Percentiles rank a stretch among this genome's conserved stretches.
phyloP scores from a whole-genome alignment of 2,329 filamentous ascomycete genomes.

The Microsporum ferrugineum region DNA sequence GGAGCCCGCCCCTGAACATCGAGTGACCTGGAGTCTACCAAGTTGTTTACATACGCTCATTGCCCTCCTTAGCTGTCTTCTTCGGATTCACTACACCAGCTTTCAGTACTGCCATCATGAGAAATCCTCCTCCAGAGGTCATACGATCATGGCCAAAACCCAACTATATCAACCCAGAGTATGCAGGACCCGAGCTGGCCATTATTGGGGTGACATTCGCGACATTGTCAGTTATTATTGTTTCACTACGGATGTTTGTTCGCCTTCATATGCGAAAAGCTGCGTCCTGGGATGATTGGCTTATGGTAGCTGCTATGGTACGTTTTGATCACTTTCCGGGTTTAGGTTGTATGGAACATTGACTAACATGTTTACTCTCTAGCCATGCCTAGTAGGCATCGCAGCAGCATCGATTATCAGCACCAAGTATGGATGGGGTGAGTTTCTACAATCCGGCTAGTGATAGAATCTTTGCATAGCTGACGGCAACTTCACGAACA shows the following conservation, averaged over 20 bases:
- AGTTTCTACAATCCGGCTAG: background rate
- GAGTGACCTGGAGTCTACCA: background rate
- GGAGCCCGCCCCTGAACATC: background rate
- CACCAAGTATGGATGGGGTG: conserved; percentile 15
- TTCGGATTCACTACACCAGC: background rate
- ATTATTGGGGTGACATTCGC: conserved; percentile 19
- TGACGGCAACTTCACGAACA: background rate
- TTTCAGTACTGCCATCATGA: conserved; percentile 10
- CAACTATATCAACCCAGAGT: conserved; percentile 23
- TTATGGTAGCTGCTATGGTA: conserved; percentile 16
- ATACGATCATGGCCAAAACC: conserved; percentile 21
- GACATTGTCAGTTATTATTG: conserved; percentile 16
- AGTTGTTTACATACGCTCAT: background rate
- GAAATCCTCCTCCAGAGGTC: conserved; percentile 13
- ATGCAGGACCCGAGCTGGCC: conserved; percentile 18
- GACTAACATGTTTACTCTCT: background rate
- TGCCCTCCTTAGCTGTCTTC: background rate
- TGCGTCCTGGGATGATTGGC: conserved; percentile 16
- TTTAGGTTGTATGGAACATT: background rate
- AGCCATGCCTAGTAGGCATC: conserved; percentile 11
- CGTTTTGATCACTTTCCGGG: background rate
- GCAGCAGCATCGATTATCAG: conserved; percentile 13
- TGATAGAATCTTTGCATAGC: background rate
- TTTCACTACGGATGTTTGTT: conserved; percentile 16
- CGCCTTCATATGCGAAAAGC: conserved; percentile 13